Evolutionary conservation across 352 stramenopile genomes (phyloP), one percentile per base, ranked within the genome.

Genomic region (Phytophthora ramorum): DNA sequence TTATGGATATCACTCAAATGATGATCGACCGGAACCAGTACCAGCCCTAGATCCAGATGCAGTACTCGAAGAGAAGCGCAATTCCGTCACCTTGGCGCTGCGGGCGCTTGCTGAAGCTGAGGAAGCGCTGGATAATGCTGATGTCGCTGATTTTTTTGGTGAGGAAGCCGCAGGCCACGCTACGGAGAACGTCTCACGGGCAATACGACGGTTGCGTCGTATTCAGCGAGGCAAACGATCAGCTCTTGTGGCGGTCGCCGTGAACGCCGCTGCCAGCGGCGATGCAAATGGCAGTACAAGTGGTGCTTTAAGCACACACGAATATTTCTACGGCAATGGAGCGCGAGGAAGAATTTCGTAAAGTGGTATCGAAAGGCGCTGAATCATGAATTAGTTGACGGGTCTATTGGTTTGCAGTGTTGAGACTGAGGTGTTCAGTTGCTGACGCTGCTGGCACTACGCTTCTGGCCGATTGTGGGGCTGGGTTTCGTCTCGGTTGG

Each of bases 191-290:
- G 40, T 82, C 19, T 61, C 63, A 4, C 47, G 63, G n/a, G 52
- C 62, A 48, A 38, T 82, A 40, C 73, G 76, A 32, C 60, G 49
- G 17, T 38, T 85, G 46, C 71, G 64, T 24, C 73, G 76, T 16
- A 66, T 81, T 7, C 64, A 81, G n/a, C 71, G 76, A 28, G 76
- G 73, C 2, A 85, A 81, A 63, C 68, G 78, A 19, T 82, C 76
- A 14, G 56, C 57, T 38, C 57, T 82, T 50, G 55, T 72, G 34
- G 71, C 71, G 14, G 56, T 59, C 2, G 58, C 59, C 9, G 49
- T 69, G 6, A 66, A 62, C 12, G 59, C 59, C 20, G 45, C 51
- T 48, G 62, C 45, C 14, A 63, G 14, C 14, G 55, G 44, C 19
- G 60, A 74, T 22, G 52, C 50, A 13, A 74, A 48, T 32, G 26